Conservation (phyloP, 768 basidiomycete genomes). For the Phlegmacium glaucopus region DNA sequence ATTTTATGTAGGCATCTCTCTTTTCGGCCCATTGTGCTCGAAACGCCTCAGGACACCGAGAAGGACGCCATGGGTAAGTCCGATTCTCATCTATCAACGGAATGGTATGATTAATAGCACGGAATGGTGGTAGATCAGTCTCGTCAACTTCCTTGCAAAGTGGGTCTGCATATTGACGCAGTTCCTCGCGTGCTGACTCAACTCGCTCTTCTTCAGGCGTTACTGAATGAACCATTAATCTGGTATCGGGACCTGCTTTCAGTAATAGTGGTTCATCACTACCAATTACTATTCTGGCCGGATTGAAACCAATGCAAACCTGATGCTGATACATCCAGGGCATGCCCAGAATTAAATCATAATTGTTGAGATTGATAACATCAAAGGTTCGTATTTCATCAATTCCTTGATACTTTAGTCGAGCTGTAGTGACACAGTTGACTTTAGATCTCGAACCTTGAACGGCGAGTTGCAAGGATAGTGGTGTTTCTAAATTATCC, state of each 20-base stretch:
- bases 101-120: constrained; percentile 39
- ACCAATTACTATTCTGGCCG: constrained; percentile 23
- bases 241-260: no score
- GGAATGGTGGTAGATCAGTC: constrained; percentile 31
- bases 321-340: constrained; percentile 35
- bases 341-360: constrained; percentile 39
- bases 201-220: no score
- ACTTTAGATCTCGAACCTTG: constrained; percentile 43
- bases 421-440: constrained; percentile 22
- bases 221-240: no score
- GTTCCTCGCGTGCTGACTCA: no score
- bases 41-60: constrained; percentile 36
- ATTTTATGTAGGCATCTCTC: constrained; percentile 21
- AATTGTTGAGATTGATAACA: constrained; percentile 42
- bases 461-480: constrained; percentile 36
- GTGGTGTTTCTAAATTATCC: constrained; percentile 23
- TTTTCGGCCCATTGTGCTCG: constrained; percentile 27
- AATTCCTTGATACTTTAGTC: constrained; percentile 33
- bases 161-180: constrained; percentile 12
- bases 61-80: constrained; percentile 29
- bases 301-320: constrained; percentile 24
- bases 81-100: constrained; percentile 33
- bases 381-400: constrained; percentile 30
- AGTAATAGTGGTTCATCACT: no score
- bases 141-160: constrained; percentile 19